Percentiles rank a stretch among this genome's conserved stretches.
Evolutionary conservation across 106 monocot species (phyloP).

Genomic region (Amphibolis antarctica): DNA sequence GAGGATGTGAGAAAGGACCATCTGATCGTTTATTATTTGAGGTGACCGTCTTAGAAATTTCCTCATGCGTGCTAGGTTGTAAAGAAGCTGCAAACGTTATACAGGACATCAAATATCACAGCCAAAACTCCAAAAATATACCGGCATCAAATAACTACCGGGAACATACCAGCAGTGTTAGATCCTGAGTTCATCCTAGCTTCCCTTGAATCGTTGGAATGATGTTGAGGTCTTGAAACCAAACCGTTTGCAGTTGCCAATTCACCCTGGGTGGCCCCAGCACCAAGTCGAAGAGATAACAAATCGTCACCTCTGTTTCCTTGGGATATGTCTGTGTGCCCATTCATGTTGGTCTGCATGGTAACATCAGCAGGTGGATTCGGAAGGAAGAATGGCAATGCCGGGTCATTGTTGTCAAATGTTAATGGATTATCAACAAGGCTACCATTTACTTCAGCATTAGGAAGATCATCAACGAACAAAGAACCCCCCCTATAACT

Average conservation of each 20-base stretch:
- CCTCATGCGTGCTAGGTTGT: constrained; percentile 43
- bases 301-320: constrained; percentile 50
- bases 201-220: not conserved
- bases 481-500: constrained; percentile 17
- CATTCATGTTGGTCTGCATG: constrained; percentile 23
- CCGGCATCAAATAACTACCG: no score
- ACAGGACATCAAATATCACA: not conserved
- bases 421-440: constrained; percentile 58
- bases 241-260: constrained; percentile 17
- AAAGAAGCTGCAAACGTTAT: constrained; percentile 46
- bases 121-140: not conserved
- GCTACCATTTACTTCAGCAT: constrained; percentile 34
- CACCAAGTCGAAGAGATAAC: constrained; percentile 56
- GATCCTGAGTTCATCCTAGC: not conserved
- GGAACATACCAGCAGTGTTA: not conserved
- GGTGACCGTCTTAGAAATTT: constrained; percentile 20
- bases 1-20: constrained; percentile 40
- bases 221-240: not conserved
- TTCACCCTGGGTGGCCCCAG: constrained; percentile 21
- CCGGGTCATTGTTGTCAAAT: constrained; percentile 47
- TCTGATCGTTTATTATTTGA: constrained; percentile 27
- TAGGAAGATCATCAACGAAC: constrained; percentile 5
- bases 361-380: constrained; percentile 24
- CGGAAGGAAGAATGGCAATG: constrained; percentile 77
- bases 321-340: constrained; percentile 26